Conservation (phyloP, 2,329 filamentous ascomycete species). For the Fusarium lateritium region DNA sequence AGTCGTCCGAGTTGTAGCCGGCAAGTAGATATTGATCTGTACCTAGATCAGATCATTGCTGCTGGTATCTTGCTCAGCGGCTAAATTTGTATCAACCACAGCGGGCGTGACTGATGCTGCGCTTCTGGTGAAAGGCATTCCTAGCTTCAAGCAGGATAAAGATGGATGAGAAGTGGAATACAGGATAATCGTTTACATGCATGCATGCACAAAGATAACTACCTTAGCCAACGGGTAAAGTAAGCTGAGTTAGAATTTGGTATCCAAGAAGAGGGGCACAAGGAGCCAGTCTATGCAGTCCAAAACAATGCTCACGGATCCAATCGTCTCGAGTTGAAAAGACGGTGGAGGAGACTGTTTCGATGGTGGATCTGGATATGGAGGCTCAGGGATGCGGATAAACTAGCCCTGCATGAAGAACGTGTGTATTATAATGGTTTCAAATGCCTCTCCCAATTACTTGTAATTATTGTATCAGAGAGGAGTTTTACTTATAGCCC, state of each 20-base stretch:
- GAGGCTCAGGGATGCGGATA: conserved; percentile 16
- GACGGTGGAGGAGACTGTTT: conserved; percentile 38
- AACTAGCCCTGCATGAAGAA: conserved; percentile 4
- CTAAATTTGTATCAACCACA: not conserved
- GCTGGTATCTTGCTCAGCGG: not conserved
- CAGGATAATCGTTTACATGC: no score
- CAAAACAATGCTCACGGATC: conserved; percentile 21
- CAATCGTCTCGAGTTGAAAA: conserved; percentile 33
- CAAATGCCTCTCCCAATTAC: not conserved
- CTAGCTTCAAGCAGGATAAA: not conserved
- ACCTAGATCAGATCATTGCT: conserved; percentile 14
- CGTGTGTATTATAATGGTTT: not conserved
- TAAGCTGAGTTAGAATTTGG: not conserved
- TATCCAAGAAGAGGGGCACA: conserved; percentile 9
- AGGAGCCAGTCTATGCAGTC: not conserved
- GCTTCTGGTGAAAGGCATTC: not conserved
- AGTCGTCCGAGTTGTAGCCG: conserved; percentile 2
- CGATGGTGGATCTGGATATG: conserved; percentile 21
- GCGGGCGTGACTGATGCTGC: conserved; percentile 15
- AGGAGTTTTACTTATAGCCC: not conserved
- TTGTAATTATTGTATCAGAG: not conserved
- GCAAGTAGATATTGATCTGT: conserved; percentile 16
- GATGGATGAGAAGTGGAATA: no score
- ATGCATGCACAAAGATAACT: no score
- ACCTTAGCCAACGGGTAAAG: conserved; percentile 1